These are phyloP conservation scores for Pholiota microspora DNA, from an alignment of 768 basidiomycete genomes.

Conservation along the genomic window DNA sequence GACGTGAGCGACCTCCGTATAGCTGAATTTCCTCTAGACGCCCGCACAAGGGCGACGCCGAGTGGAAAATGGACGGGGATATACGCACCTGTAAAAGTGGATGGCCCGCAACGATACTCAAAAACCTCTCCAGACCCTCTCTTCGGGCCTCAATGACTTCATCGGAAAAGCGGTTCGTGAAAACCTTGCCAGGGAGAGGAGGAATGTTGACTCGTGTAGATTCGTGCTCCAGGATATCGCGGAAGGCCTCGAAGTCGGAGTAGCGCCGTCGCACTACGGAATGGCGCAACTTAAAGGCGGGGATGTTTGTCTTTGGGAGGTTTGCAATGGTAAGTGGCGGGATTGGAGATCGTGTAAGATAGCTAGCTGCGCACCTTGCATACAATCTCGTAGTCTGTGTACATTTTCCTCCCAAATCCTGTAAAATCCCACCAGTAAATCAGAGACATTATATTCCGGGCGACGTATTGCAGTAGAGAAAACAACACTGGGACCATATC, in stretches of 20 bases:
- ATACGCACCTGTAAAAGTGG: slow-evolving; percentile 87
- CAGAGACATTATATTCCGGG: background rate
- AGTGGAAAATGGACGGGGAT: too few species aligned
- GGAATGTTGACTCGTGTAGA: slow-evolving; percentile 98
- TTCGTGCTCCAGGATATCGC: slow-evolving; percentile 96
- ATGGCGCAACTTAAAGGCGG: slow-evolving; percentile 96
- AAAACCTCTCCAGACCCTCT: slow-evolving; percentile 92
- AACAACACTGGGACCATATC: background rate
- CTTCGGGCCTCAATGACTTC: slow-evolving; percentile 92
- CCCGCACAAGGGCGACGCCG: too few species aligned
- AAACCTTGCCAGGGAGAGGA: slow-evolving; percentile 95
- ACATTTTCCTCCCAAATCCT: slow-evolving; percentile 99
- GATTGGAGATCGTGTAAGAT: background rate
- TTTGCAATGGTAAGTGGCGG: background rate
- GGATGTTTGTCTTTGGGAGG: slow-evolving; percentile 85
- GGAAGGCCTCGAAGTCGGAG: slow-evolving; percentile 95
- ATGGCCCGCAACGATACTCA: slow-evolving; percentile 96
- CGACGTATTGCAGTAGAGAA: background rate
- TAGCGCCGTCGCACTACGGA: slow-evolving; percentile 86
- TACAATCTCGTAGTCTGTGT: slow-evolving; percentile 98
- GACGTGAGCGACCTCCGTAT: slow-evolving; percentile 1
- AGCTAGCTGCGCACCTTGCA: slow-evolving; percentile 69
- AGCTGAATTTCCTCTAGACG: background rate
- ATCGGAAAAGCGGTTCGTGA: slow-evolving; percentile 97
- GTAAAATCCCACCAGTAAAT: background rate